Conservation (phyloP, 192 early-diverging fungal species). For the Coemansia sp. region DNA sequence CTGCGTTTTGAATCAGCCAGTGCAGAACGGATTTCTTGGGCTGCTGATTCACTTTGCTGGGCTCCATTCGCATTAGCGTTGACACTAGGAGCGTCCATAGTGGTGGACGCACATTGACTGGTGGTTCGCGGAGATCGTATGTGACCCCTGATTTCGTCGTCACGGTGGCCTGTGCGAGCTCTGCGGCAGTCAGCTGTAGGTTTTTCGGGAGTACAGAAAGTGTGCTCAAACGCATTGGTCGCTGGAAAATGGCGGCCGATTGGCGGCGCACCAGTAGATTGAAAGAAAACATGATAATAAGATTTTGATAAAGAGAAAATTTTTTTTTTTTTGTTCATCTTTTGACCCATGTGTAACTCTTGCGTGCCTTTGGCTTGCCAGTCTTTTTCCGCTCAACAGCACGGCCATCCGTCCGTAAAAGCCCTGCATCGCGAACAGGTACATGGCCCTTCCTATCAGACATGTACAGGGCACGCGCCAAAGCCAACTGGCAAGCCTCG, state of each 20-base stretch:
- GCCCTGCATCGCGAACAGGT: slow-evolving; percentile 57
- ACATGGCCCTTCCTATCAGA: slow-evolving; percentile 61
- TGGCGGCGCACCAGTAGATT: no score
- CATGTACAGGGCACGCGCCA: slow-evolving; percentile 68
- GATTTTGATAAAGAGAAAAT: neutral
- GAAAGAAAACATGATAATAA: neutral
- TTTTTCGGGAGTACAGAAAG: slow-evolving; percentile 15
- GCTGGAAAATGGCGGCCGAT: no score
- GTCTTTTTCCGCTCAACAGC: slow-evolving; percentile 96
- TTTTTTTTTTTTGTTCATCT: slow-evolving; percentile 35
- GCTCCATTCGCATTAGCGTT: slow-evolving; percentile 15
- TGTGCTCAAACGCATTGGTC: no score
- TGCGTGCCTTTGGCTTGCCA: slow-evolving; percentile 89
- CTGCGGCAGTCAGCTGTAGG: slow-evolving; percentile 14
- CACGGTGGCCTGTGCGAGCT: neutral
- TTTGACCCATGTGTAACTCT: slow-evolving; percentile 82
- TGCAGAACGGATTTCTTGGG: slow-evolving; percentile 30
- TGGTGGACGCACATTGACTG: slow-evolving; percentile 15
- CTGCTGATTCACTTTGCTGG: neutral
- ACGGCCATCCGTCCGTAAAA: slow-evolving; percentile 63
- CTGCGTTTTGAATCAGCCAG: slow-evolving; percentile 31
- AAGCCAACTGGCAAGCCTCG: slow-evolving; percentile 77
- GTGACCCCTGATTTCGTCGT: neutral
- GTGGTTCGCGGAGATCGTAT: slow-evolving; percentile 6
- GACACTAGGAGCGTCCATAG: slow-evolving; percentile 33